phyloP scores from a whole-genome alignment of 495 filamentous ascomycete species.

The Penicillium simplicissimum region DNA sequence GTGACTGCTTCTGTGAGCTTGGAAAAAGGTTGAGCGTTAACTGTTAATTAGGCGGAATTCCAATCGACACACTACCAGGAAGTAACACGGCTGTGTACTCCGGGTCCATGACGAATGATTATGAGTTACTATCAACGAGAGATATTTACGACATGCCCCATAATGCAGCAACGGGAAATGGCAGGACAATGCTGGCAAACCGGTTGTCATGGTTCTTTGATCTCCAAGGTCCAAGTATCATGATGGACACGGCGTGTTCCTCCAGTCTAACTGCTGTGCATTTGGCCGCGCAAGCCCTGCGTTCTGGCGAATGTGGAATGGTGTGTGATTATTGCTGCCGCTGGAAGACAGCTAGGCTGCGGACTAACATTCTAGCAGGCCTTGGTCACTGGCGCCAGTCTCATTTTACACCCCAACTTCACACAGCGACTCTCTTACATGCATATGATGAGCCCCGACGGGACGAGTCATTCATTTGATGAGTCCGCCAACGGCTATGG shows the following conservation, averaged over 20 bases:
- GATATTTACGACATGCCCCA: slow-evolving; percentile 41
- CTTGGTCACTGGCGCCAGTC: slow-evolving; percentile 28
- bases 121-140: slow-evolving; percentile 34
- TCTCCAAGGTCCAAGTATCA: slow-evolving; percentile 41
- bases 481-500: slow-evolving; percentile 37
- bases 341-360: neutral
- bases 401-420: slow-evolving; percentile 30
- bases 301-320: slow-evolving; percentile 41
- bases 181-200: slow-evolving; percentile 42
- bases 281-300: slow-evolving; percentile 41
- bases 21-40: too few relatives aligned
- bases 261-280: slow-evolving; percentile 41
- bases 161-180: slow-evolving; percentile 29
- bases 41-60: slow-evolving; percentile 27
- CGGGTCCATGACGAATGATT: slow-evolving; percentile 50
- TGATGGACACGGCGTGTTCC: slow-evolving; percentile 48
- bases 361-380: slow-evolving; percentile 19
- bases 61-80: slow-evolving; percentile 40
- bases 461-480: slow-evolving; percentile 35
- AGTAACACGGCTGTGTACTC: slow-evolving; percentile 48
- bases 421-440: slow-evolving; percentile 29
- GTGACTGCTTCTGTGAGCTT: neutral
- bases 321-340: neutral
- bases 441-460: slow-evolving; percentile 32
- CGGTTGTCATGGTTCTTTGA: slow-evolving; percentile 46